These are phyloP conservation scores for Castanea crenata DNA, from an alignment of 306 rosid species.

Conservation along the genomic window DNA sequence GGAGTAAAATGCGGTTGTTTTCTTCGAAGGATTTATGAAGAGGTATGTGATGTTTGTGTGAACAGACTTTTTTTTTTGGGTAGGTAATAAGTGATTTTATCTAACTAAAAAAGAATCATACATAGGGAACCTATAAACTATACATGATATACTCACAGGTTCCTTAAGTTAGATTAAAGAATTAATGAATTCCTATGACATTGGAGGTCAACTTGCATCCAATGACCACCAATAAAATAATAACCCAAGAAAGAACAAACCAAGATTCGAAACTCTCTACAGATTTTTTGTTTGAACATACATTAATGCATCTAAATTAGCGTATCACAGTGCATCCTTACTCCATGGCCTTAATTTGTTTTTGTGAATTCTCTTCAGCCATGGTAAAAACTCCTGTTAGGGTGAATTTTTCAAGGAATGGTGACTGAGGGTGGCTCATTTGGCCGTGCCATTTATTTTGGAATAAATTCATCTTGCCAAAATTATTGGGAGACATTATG, in stretches of 20 bases:
- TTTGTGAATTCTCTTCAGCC: neutral
- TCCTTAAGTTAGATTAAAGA: too few species aligned
- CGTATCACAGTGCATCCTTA: neutral
- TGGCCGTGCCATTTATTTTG: neutral
- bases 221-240: too few species aligned
- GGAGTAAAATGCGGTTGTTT: slow-evolving; percentile 80
- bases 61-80: slow-evolving; percentile 3
- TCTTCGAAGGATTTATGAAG: slow-evolving; percentile 79
- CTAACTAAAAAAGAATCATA: too few species aligned
- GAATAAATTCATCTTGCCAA: neutral
- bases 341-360: neutral
- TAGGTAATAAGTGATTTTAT: neutral
- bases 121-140: too few species aligned
- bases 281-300: slow-evolving; percentile 1
- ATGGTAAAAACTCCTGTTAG: slow-evolving; percentile 5
- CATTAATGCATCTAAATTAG: neutral
- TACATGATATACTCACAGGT: too few species aligned
- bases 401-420: slow-evolving; percentile 14
- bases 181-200: too few species aligned
- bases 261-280: too few species aligned
- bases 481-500: neutral
- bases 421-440: slow-evolving; percentile 8
- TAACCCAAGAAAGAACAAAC: too few species aligned
- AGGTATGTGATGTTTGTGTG: slow-evolving; percentile 50
- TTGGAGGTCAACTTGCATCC: too few species aligned